These are phyloP conservation scores for Aspergillus tamarii DNA, from an alignment of 2,329 filamentous ascomycete species.

Conservation along the genomic window DNA sequence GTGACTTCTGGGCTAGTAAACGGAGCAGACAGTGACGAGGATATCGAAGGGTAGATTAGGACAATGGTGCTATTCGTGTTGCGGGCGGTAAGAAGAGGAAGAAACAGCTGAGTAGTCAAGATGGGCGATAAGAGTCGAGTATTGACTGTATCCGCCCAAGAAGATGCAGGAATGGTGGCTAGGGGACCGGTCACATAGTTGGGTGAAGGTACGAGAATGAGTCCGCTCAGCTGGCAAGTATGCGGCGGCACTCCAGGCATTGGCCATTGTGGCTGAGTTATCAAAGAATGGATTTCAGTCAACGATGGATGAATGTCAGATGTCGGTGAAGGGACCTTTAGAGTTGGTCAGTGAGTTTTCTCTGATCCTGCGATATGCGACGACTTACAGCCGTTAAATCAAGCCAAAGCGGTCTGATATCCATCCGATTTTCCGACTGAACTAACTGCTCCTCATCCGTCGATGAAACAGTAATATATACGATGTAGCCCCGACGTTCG, in stretches of 20 bases:
- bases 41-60: conserved; percentile 50
- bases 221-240: conserved; percentile 73
- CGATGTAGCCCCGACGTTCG: conserved; percentile 88
- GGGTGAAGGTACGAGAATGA: conserved; percentile 79
- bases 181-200: conserved; percentile 83
- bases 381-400: conserved; percentile 65
- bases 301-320: conserved; percentile 61
- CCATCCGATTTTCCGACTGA: conserved; percentile 73
- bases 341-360: conserved; percentile 10
- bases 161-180: conserved; percentile 79
- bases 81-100: conserved; percentile 73
- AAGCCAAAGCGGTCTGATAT: conserved; percentile 79
- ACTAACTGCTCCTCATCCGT: conserved; percentile 82
- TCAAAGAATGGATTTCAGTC: conserved; percentile 72
- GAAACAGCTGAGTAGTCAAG: conserved; percentile 82
- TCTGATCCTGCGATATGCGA: not conserved
- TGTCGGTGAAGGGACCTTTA: conserved; percentile 64
- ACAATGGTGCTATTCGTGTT: conserved; percentile 53
- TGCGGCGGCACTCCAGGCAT: conserved; percentile 76
- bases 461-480: conserved; percentile 86
- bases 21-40: conserved; percentile 46
- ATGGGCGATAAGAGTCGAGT: conserved; percentile 89
- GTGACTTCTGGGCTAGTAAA: conserved; percentile 75
- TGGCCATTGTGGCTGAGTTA: conserved; percentile 74
- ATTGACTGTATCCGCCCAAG: conserved; percentile 88